phyloP scores from a whole-genome alignment of 192 early-diverging fungal genomes.

The Gigaspora rosea region DNA sequence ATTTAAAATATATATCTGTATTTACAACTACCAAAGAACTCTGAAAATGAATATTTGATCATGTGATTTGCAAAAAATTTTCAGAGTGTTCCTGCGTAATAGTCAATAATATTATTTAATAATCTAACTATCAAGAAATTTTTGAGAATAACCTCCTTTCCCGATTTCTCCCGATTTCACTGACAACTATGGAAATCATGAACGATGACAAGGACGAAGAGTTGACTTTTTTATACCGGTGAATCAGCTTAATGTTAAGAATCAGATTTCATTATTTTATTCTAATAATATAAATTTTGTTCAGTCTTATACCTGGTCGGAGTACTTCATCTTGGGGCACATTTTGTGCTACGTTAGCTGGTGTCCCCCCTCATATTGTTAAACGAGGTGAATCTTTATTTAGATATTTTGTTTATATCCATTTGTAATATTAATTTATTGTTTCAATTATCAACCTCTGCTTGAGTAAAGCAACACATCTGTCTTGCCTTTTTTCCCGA shows the following conservation, averaged over 20 bases:
- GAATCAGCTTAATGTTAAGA: background rate
- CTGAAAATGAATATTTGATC: too few species aligned
- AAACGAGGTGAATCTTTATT: slow-evolving; percentile 39
- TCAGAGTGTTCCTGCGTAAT: background rate
- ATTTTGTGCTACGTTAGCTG: slow-evolving; percentile 48
- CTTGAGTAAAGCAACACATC: background rate
- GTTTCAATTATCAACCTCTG: too few species aligned
- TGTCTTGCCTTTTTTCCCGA: slow-evolving; percentile 20
- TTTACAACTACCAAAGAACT: too few species aligned
- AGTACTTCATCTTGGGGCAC: slow-evolving; percentile 47
- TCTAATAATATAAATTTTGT: background rate
- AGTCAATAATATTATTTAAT: background rate
- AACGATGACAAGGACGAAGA: slow-evolving; percentile 41
- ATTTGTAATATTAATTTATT: background rate
- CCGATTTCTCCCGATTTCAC: slow-evolving; percentile 38
- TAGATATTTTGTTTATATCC: background rate
- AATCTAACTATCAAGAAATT: slow-evolving; percentile 42
- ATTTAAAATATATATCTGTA: background rate
- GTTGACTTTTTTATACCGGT: slow-evolving; percentile 68
- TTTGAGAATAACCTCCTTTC: slow-evolving; percentile 51
- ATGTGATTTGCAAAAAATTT: background rate
- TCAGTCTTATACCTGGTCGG: slow-evolving; percentile 45
- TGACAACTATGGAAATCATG: slow-evolving; percentile 63
- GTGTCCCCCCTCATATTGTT: slow-evolving; percentile 39
- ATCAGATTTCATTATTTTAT: background rate